Conservation (phyloP, 768 basidiomycete species). For the Lactarius evosmus region DNA sequence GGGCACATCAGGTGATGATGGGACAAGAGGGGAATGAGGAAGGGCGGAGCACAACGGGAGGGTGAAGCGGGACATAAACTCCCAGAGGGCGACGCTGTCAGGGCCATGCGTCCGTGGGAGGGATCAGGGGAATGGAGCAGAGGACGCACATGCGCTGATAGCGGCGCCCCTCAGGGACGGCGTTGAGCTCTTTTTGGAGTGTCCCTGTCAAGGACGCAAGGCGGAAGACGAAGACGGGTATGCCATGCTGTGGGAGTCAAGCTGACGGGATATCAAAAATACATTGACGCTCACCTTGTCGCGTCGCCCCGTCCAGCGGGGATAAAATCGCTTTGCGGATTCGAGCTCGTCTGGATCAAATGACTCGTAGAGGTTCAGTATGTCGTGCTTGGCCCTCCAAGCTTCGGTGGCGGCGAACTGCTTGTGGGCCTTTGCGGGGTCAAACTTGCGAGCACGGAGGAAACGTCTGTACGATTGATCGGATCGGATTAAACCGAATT, state of each 20-base stretch:
- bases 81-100: slow-evolving; percentile 59
- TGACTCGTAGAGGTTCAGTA: slow-evolving; percentile 58
- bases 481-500: not conserved
- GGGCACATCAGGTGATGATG: not conserved
- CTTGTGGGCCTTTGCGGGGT: slow-evolving; percentile 56
- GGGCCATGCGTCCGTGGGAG: not conserved
- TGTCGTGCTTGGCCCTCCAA: slow-evolving; percentile 63
- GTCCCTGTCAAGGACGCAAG: slow-evolving; percentile 54
- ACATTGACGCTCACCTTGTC: slow-evolving; percentile 51
- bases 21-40: slow-evolving; percentile 44
- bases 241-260: slow-evolving; percentile 47
- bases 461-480: slow-evolving; percentile 66
- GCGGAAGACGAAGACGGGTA: slow-evolving; percentile 75
- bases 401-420: slow-evolving; percentile 66
- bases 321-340: slow-evolving; percentile 60
- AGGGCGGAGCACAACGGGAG: slow-evolving; percentile 61
- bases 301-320: slow-evolving; percentile 75
- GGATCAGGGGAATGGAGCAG: not conserved
- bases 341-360: slow-evolving; percentile 62
- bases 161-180: slow-evolving; percentile 50
- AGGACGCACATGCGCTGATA: slow-evolving; percentile 65
- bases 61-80: slow-evolving; percentile 61
- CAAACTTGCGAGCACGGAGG: slow-evolving; percentile 73
- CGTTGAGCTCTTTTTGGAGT: slow-evolving; percentile 58
- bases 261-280: slow-evolving; percentile 3